A percentile compares a stretch with the other conserved stretches of the same genome.
Conservation (phyloP, 2,329 filamentous ascomycete genomes). For the Amauroascus verrucosus region DNA sequence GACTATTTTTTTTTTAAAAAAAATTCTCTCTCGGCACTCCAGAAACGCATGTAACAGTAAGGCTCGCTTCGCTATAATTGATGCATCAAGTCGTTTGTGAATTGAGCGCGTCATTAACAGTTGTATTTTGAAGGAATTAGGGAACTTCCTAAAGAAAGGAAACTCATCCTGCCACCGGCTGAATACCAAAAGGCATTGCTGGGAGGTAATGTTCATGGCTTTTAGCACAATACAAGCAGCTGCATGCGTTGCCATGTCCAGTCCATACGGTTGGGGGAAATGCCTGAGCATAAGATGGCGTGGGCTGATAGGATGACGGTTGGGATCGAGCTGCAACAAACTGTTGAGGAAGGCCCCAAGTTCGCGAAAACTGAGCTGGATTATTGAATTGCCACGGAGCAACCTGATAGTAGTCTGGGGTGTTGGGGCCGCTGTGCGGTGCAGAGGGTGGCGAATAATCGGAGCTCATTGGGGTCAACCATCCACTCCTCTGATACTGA, state of each 20-base stretch:
- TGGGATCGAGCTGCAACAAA: constrained; percentile 35
- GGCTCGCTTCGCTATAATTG: constrained; percentile 10
- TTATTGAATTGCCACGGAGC: constrained; percentile 36
- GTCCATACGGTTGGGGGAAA: constrained; percentile 41
- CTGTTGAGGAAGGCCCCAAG: constrained; percentile 31
- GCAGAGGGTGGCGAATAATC: constrained; percentile 44
- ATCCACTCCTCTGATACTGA: constrained; percentile 41
- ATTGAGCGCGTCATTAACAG: constrained; percentile 9
- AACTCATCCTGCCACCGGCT: constrained; percentile 37
- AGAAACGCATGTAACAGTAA: constrained; percentile 9
- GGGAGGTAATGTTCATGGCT: constrained; percentile 43
- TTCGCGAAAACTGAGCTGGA: constrained; percentile 33
- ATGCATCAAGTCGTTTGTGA: constrained; percentile 9
- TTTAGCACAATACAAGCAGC: constrained; percentile 40
- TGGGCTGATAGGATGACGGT: constrained; percentile 40
- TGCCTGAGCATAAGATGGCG: constrained; percentile 39
- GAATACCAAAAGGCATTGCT: constrained; percentile 36
- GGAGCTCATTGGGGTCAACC: constrained; percentile 40
- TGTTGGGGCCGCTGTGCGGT: constrained; percentile 39
- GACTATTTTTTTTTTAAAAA: constrained; percentile 2
- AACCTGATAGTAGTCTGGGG: constrained; percentile 39
- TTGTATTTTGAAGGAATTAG: constrained; percentile 16
- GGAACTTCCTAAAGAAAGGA: constrained; percentile 16
- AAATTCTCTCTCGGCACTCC: not conserved
- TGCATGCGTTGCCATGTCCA: constrained; percentile 38